phyloP scores from a whole-genome alignment of 179 eudicot genomes.

The Nepenthes alata region DNA sequence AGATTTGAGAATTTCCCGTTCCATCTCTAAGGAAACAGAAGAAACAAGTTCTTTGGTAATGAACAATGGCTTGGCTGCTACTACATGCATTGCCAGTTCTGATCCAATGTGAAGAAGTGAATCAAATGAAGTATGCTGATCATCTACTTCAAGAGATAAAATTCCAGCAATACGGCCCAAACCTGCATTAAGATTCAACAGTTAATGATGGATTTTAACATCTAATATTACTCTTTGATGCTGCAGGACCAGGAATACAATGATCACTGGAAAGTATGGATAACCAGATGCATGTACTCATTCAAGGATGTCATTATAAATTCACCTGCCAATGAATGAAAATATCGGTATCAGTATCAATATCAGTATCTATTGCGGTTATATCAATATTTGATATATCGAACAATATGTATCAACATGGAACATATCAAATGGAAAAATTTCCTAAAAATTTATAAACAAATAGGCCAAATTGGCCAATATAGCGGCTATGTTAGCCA shows the following conservation, averaged over 20 bases:
- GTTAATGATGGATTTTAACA: not conserved
- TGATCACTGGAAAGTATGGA: conserved; percentile 12
- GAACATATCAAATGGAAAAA: too few relatives aligned
- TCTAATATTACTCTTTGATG: not conserved
- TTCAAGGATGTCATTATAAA: too few relatives aligned
- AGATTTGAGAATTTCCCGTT: conserved; percentile 78
- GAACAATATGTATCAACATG: too few relatives aligned
- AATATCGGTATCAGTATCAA: too few relatives aligned
- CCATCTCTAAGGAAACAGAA: conserved; percentile 60
- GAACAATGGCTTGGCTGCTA: conserved; percentile 83
- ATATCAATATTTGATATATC: too few relatives aligned
- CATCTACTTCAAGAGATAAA: conserved; percentile 71
- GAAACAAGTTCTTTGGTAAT: conserved; percentile 72
- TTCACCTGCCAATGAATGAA: too few relatives aligned
- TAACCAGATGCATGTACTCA: too few relatives aligned
- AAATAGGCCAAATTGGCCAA: too few relatives aligned
- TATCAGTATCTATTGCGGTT: too few relatives aligned
- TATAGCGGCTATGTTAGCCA: too few relatives aligned
- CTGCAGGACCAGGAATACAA: not conserved
- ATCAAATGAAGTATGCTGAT: conserved; percentile 45
- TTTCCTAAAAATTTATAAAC: too few relatives aligned
- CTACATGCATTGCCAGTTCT: conserved; percentile 92
- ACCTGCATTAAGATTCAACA: conserved; percentile 31
- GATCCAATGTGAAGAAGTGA: conserved; percentile 67
- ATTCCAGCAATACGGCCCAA: conserved; percentile 91